These are phyloP conservation scores for Vanderwaltozyma yarrowii DNA, from an alignment of 805 yeast genomes.

Conservation along the genomic window DNA sequence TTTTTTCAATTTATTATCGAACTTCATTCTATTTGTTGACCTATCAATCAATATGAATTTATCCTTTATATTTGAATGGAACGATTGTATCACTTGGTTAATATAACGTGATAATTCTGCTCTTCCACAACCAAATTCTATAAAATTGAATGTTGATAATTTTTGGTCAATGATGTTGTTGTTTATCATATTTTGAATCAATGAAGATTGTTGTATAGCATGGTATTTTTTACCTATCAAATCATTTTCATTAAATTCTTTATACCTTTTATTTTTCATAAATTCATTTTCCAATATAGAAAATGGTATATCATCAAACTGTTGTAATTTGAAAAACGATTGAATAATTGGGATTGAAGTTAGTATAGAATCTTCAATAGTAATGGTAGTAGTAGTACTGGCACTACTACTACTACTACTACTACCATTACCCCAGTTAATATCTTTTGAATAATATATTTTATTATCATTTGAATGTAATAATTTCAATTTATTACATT, in stretches of 20 bases:
- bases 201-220: conserved; percentile 70
- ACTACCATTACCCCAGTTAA: conserved; percentile 36
- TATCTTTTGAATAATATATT: conserved; percentile 43
- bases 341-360: not conserved
- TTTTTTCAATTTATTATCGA: conserved; percentile 54
- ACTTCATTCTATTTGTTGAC: conserved; percentile 65
- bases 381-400: conserved; percentile 4
- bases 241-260: conserved; percentile 27
- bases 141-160: conserved; percentile 26
- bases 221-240: conserved; percentile 49
- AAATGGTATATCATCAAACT: not conserved
- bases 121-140: conserved; percentile 89
- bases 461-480: conserved; percentile 25
- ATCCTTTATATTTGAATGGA: no score
- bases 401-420: no score
- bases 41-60: conserved; percentile 61
- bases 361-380: conserved; percentile 11
- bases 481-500: conserved; percentile 44
- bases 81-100: conserved; percentile 13
- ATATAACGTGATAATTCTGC: conserved; percentile 72
- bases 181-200: conserved; percentile 55
- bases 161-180: conserved; percentile 29
- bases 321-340: not conserved
- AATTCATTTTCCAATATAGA: conserved; percentile 1
- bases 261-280: conserved; percentile 34